phyloP scores from a whole-genome alignment of 2,329 filamentous ascomycete genomes.

The Fusarium gaditjirri region DNA sequence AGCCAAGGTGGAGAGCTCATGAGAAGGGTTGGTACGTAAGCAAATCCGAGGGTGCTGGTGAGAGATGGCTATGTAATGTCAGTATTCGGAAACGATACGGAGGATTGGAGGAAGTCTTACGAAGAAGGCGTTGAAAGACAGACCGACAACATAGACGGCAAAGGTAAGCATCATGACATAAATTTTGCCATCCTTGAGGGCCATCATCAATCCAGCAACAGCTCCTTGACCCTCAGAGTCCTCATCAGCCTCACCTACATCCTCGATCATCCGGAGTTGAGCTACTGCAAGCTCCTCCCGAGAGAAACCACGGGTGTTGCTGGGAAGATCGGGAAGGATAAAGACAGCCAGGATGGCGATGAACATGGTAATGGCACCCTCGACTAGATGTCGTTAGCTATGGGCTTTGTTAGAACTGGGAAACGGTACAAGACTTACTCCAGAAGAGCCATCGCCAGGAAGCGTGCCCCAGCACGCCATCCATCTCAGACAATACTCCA shows the following conservation, averaged over 20 bases:
- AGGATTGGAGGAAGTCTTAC: neutral
- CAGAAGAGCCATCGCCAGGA: slow-evolving; percentile 72
- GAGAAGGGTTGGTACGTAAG: slow-evolving; percentile 62
- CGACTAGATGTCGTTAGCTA: slow-evolving; percentile 46
- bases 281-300: slow-evolving; percentile 67
- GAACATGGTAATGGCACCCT: slow-evolving; percentile 63
- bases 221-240: slow-evolving; percentile 60
- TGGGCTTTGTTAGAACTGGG: rapidly evolving
- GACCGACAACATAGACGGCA: slow-evolving; percentile 68
- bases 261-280: slow-evolving; percentile 66
- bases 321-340: slow-evolving; percentile 64
- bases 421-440: slow-evolving; percentile 38
- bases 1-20: slow-evolving; percentile 69
- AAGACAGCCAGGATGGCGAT: slow-evolving; percentile 59
- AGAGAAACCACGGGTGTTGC: slow-evolving; percentile 67
- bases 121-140: slow-evolving; percentile 70
- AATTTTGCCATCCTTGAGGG: slow-evolving; percentile 70
- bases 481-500: slow-evolving; percentile 67
- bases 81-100: neutral
- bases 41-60: slow-evolving; percentile 64
- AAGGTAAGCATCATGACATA: slow-evolving; percentile 73
- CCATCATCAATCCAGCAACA: slow-evolving; percentile 66
- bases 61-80: slow-evolving; percentile 52
- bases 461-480: slow-evolving; percentile 62
- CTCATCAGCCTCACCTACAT: slow-evolving; percentile 65